Evolutionary conservation across 2,329 filamentous ascomycete species (phyloP).

Genomic region (Cladosporium sp.): DNA sequence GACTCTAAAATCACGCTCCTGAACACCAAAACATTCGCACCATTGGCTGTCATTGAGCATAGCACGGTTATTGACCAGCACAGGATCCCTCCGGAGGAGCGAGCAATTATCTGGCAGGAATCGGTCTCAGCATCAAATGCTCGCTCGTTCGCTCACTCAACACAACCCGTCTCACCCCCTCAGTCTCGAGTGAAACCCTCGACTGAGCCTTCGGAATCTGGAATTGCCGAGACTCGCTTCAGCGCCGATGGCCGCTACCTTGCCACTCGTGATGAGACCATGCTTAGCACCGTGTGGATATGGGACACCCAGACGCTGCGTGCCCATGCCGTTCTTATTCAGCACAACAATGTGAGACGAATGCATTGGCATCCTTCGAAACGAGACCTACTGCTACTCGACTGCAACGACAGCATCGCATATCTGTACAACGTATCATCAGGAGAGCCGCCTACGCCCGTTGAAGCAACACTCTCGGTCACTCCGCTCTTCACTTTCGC

Average conservation of each 20-base stretch:
- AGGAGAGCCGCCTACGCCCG: slow-evolving; percentile 27
- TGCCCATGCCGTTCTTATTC: slow-evolving; percentile 46
- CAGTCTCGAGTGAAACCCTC: slow-evolving; percentile 30
- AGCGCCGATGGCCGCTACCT: slow-evolving; percentile 34
- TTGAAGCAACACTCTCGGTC: slow-evolving; percentile 24
- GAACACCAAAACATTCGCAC: slow-evolving; percentile 37
- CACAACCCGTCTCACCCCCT: slow-evolving; percentile 35
- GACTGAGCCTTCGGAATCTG: slow-evolving; percentile 40
- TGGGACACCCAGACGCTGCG: slow-evolving; percentile 47
- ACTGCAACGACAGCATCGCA: slow-evolving; percentile 43
- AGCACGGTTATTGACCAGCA: slow-evolving; percentile 35
- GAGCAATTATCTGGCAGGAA: slow-evolving; percentile 37
- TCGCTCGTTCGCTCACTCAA: slow-evolving; percentile 32
- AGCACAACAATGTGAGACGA: slow-evolving; percentile 47
- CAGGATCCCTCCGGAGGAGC: slow-evolving; percentile 7
- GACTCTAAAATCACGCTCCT: slow-evolving; percentile 35
- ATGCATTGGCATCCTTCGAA: slow-evolving; percentile 48
- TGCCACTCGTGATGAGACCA: slow-evolving; percentile 36
- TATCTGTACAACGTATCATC: slow-evolving; percentile 42
- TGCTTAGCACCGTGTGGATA: slow-evolving; percentile 50
- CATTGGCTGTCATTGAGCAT: slow-evolving; percentile 34
- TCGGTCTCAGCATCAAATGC: slow-evolving; percentile 33
- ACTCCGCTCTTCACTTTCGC: slow-evolving; percentile 29
- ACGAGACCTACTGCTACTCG: slow-evolving; percentile 44
- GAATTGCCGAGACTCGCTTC: slow-evolving; percentile 34